Evolutionary conservation across 495 filamentous ascomycete species (phyloP).

Genomic region (Sphaerosporella brunnea): DNA sequence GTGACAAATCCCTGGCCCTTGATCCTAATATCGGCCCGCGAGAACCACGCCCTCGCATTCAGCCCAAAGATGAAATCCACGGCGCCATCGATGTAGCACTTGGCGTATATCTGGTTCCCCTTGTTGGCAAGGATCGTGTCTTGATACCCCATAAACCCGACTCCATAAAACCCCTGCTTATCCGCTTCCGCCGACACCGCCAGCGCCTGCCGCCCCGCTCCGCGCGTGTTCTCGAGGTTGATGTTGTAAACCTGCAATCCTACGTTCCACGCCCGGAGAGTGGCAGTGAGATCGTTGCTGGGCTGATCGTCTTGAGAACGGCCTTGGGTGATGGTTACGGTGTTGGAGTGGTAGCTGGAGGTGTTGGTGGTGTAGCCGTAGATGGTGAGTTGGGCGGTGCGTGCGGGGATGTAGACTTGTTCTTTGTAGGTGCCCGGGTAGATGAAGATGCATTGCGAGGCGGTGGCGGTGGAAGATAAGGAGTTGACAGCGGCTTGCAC

Average conservation of each 20-base stretch:
- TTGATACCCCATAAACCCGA: conserved; percentile 40
- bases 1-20: conserved; percentile 38
- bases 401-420: conserved; percentile 37
- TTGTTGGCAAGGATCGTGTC: conserved; percentile 43
- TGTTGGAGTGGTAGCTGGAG: conserved; percentile 36
- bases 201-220: conserved; percentile 39
- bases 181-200: conserved; percentile 39
- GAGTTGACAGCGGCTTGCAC: conserved; percentile 41
- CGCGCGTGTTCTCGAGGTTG: conserved; percentile 38
- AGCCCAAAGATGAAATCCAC: conserved; percentile 55
- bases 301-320: conserved; percentile 28
- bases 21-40: conserved; percentile 38
- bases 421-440: conserved; percentile 36
- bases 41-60: conserved; percentile 43
- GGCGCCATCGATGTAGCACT: conserved; percentile 39
- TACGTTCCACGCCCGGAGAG: conserved; percentile 35
- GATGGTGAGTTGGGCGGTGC: conserved; percentile 37
- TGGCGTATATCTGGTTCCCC: conserved; percentile 41
- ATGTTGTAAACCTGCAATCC: conserved; percentile 44
- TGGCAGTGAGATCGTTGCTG: conserved; percentile 33
- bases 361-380: conserved; percentile 46
- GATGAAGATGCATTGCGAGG: conserved; percentile 45
- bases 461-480: conserved; percentile 32
- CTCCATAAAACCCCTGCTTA: conserved; percentile 41
- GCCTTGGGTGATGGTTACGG: conserved; percentile 38